Conservation (phyloP, 139 green algal genomes). For the Chlorella sorokiniana region DNA sequence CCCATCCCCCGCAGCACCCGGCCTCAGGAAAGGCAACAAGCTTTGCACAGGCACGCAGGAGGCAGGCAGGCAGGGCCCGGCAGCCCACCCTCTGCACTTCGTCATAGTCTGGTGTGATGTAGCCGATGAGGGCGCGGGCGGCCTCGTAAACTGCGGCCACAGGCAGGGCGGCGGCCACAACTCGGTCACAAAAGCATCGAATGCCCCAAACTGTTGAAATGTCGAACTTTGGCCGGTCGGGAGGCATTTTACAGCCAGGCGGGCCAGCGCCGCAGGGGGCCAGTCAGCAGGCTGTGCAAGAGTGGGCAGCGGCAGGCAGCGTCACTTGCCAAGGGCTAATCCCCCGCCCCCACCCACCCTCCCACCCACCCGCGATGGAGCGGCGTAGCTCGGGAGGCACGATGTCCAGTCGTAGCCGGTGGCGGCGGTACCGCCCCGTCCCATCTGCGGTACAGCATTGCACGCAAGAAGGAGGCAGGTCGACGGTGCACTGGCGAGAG, state of each 20-base stretch:
- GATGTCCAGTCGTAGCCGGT: slow-evolving; percentile 35
- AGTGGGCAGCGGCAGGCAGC: background rate
- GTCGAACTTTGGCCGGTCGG: too few relatives aligned
- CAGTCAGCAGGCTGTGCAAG: background rate
- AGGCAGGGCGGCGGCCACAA: too few relatives aligned
- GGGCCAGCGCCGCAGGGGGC: background rate
- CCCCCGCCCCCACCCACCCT: background rate
- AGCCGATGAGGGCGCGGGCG: slow-evolving; percentile 76
- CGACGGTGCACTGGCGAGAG: background rate
- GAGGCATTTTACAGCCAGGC: too few relatives aligned
- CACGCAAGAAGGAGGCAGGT: background rate
- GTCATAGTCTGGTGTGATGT: slow-evolving; percentile 86
- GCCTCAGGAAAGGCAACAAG: background rate
- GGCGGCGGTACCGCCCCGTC: slow-evolving; percentile 4
- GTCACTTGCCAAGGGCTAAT: too few relatives aligned
- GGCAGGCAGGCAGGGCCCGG: too few relatives aligned
- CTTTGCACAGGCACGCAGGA: background rate
- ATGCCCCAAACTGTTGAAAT: too few relatives aligned
- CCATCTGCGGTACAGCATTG: background rate
- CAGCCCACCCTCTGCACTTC: slow-evolving; percentile 61
- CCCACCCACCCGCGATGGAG: slow-evolving; percentile 12
- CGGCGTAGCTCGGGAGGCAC: slow-evolving; percentile 27
- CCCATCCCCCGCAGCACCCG: too few relatives aligned
- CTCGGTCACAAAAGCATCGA: too few relatives aligned
- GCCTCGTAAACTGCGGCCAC: slow-evolving; percentile 91